A percentile compares a stretch with the other conserved stretches of the same genome.
Evolutionary conservation across 2,329 filamentous ascomycete species (phyloP).

Genomic region (Arthrobotrys sphaeroides): DNA sequence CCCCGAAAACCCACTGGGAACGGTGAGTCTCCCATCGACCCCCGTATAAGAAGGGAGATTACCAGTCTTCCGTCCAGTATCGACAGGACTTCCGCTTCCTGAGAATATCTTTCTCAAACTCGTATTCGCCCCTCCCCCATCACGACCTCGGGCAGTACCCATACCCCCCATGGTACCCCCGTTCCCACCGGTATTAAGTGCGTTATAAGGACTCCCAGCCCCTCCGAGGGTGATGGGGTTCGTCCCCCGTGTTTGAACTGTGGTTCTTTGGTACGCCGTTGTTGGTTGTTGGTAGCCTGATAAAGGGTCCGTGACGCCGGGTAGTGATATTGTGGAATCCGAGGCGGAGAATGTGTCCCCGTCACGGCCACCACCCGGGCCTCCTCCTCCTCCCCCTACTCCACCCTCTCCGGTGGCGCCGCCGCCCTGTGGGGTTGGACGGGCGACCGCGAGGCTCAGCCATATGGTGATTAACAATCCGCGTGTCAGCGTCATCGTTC

Average conservation of each 20-base stretch:
- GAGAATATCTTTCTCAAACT: slow-evolving; percentile 13
- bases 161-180: neutral
- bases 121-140: neutral
- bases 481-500: slow-evolving; percentile 5
- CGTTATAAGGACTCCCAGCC: neutral
- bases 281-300: neutral
- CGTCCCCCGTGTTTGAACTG: slow-evolving; percentile 5
- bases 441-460: slow-evolving; percentile 33
- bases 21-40: slow-evolving; percentile 1
- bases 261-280: neutral
- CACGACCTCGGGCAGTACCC: neutral
- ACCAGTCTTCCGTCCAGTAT: neutral
- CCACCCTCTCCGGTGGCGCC: neutral
- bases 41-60: no score
- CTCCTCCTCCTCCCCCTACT: neutral
- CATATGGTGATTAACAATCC: slow-evolving; percentile 26
- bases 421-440: slow-evolving; percentile 14
- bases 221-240: neutral
- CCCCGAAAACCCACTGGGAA: slow-evolving; percentile 13
- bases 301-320: neutral
- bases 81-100: neutral
- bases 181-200: neutral
- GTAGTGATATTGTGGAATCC: neutral
- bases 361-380: neutral
- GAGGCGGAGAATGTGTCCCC: neutral